Conservation (phyloP, 768 basidiomycete species). For the Leccinum subgranulosum region DNA sequence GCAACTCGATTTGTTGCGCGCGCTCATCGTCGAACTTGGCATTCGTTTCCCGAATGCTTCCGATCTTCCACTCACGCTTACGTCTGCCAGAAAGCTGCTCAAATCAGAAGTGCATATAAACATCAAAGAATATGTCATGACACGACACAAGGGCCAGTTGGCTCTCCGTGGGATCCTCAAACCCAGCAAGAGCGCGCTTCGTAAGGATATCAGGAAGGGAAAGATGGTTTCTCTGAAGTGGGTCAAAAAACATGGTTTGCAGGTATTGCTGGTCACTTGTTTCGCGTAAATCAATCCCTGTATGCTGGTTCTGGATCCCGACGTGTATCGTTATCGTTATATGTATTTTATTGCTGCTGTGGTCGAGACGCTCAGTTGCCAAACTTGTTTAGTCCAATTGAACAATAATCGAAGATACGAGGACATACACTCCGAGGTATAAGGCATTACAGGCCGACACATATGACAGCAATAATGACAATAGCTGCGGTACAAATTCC, state of each 20-base stretch:
- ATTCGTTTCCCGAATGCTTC: slow-evolving; percentile 39
- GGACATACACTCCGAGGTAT: slow-evolving; percentile 18
- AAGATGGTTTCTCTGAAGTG: slow-evolving; percentile 45
- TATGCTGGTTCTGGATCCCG: not conserved
- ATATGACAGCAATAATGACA: not conserved
- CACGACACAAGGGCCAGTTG: slow-evolving; percentile 58
- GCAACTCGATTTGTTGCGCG: slow-evolving; percentile 63
- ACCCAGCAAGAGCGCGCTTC: slow-evolving; percentile 56
- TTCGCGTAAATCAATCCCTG: slow-evolving; percentile 28
- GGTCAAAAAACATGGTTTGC: slow-evolving; percentile 63
- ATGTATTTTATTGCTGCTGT: not conserved
- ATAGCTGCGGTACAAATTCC: not conserved
- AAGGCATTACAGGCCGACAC: slow-evolving; percentile 16
- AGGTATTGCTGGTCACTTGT: slow-evolving; percentile 60
- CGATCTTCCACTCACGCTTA: slow-evolving; percentile 55
- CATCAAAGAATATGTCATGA: slow-evolving; percentile 68
- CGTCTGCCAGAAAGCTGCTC: slow-evolving; percentile 63
- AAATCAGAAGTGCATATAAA: slow-evolving; percentile 69
- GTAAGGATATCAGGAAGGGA: slow-evolving; percentile 55
- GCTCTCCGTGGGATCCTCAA: slow-evolving; percentile 62
- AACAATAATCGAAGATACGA: slow-evolving; percentile 3
- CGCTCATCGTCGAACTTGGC: slow-evolving; percentile 79
- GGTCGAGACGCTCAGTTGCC: not conserved
- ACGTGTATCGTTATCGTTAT: not conserved
- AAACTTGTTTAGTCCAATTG: not conserved